Percentiles rank a stretch among this genome's conserved stretches.
Conservation (phyloP, 768 basidiomycete species). For the Agaricus blazei region DNA sequence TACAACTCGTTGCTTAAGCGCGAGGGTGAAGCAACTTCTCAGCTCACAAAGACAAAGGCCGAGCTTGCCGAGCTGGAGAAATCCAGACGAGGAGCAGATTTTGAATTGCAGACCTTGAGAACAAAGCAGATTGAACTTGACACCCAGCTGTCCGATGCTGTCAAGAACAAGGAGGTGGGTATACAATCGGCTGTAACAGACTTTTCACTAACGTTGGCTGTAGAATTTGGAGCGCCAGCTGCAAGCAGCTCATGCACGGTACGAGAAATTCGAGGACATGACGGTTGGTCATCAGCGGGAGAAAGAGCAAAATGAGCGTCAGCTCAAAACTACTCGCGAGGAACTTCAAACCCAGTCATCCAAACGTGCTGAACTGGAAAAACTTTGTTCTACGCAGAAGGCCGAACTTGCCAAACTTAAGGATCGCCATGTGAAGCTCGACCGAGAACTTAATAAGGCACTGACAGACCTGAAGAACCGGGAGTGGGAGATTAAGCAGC, state of each 20-base stretch:
- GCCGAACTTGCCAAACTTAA: constrained; percentile 64
- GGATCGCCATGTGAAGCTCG: constrained; percentile 65
- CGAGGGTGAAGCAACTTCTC: constrained; percentile 46
- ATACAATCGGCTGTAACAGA: not conserved
- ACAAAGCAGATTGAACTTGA: constrained; percentile 67
- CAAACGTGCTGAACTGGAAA: constrained; percentile 74
- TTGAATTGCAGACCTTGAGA: constrained; percentile 67
- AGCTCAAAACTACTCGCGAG: constrained; percentile 63
- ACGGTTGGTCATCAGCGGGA: constrained; percentile 82
- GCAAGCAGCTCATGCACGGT: constrained; percentile 64
- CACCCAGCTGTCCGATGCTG: constrained; percentile 52
- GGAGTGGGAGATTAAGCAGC: constrained; percentile 83
- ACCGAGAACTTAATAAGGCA: constrained; percentile 77
- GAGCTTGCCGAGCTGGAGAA: constrained; percentile 60
- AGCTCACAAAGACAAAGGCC: constrained; percentile 43
- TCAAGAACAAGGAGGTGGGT: constrained; percentile 71
- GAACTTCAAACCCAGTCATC: constrained; percentile 71
- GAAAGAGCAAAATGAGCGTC: constrained; percentile 65
- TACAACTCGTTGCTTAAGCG: constrained; percentile 63
- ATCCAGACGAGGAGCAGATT: constrained; percentile 59
- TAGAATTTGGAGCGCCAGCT: constrained; percentile 79
- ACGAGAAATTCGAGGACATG: constrained; percentile 84
- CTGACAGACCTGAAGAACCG: constrained; percentile 74
- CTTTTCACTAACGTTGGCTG: constrained; percentile 1
- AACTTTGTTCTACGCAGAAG: constrained; percentile 54